Evolutionary conservation across 352 stramenopile genomes (phyloP).

Genomic region (Sclerospora graminicola): DNA sequence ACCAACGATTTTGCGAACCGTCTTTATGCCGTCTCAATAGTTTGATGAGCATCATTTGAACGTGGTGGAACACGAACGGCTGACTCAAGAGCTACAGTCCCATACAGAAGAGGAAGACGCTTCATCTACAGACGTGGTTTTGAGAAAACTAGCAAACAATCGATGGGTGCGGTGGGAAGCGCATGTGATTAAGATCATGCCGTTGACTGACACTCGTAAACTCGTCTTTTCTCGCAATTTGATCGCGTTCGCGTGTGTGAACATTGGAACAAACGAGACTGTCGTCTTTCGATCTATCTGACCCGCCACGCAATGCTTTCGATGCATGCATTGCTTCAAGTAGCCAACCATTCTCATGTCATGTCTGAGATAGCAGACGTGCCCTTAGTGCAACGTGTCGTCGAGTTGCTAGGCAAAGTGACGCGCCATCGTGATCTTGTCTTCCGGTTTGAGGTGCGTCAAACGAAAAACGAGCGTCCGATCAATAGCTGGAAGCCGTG

Average conservation of each 20-base stretch:
- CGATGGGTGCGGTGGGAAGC: constrained; percentile 22
- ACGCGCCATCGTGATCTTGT: neutral
- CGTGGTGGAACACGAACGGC: constrained; percentile 22
- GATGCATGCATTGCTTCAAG: constrained; percentile 18
- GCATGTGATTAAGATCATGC: constrained; percentile 26
- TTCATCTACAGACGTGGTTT: neutral
- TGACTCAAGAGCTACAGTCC: constrained; percentile 39
- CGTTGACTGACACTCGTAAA: constrained; percentile 9
- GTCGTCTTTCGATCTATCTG: constrained; percentile 33
- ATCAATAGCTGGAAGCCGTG: constrained; percentile 53
- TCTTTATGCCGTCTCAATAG: constrained; percentile 31
- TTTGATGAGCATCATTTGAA: constrained; percentile 25
- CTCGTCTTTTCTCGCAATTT: constrained; percentile 17
- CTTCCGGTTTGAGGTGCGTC: constrained; percentile 28
- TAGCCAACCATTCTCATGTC: neutral
- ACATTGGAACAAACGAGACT: constrained; percentile 9
- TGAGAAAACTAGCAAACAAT: neutral
- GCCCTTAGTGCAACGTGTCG: constrained; percentile 7
- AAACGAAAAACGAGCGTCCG: constrained; percentile 34
- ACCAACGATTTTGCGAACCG: constrained; percentile 28
- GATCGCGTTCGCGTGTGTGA: constrained; percentile 28
- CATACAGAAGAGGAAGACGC: constrained; percentile 16
- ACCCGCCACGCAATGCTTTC: constrained; percentile 11
- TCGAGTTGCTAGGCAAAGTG: constrained; percentile 1
- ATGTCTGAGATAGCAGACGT: neutral